These are phyloP conservation scores for Pezicula carpinea DNA, from an alignment of 2,329 filamentous ascomycete species.

Conservation along the genomic window DNA sequence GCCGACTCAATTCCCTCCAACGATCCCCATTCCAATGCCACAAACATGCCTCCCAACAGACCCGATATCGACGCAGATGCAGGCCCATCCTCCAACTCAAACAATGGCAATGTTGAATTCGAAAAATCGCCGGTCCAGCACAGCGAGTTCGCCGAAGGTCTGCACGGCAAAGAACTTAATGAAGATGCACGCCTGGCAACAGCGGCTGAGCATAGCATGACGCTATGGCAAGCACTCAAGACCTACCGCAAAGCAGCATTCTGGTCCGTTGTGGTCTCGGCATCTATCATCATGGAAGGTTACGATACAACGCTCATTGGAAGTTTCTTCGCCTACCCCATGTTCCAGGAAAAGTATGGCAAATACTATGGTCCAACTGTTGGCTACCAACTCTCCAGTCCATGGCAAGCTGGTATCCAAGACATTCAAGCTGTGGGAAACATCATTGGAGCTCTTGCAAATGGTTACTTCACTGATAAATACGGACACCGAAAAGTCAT, in stretches of 20 bases:
- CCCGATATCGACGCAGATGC: too few species aligned
- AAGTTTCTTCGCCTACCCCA: conserved; percentile 30
- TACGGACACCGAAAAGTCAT: conserved; percentile 41
- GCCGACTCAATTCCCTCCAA: too few species aligned
- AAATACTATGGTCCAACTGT: background rate
- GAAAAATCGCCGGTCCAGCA: background rate
- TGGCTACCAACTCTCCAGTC: conserved; percentile 31
- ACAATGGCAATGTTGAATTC: too few species aligned
- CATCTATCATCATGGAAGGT: conserved; percentile 37
- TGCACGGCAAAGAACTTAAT: background rate
- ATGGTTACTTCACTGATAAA: conserved; percentile 36
- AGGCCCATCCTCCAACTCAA: too few species aligned
- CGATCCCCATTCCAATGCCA: too few species aligned
- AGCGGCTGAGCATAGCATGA: conserved; percentile 16
- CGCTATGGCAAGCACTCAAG: conserved; percentile 18
- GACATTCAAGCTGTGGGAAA: conserved; percentile 36
- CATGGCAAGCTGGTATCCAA: conserved; percentile 38
- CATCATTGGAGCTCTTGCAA: conserved; percentile 37
- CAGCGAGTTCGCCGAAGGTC: background rate
- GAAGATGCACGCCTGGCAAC: conserved; percentile 19
- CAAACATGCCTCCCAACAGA: too few species aligned
- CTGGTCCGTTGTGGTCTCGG: conserved; percentile 33
- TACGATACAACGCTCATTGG: conserved; percentile 33
- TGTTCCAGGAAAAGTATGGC: conserved; percentile 27
- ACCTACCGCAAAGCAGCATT: conserved; percentile 13